A percentile compares a stretch with the other conserved stretches of the same genome.
phyloP scores from a whole-genome alignment of 768 basidiomycete genomes.

The Grammothele lineata region DNA sequence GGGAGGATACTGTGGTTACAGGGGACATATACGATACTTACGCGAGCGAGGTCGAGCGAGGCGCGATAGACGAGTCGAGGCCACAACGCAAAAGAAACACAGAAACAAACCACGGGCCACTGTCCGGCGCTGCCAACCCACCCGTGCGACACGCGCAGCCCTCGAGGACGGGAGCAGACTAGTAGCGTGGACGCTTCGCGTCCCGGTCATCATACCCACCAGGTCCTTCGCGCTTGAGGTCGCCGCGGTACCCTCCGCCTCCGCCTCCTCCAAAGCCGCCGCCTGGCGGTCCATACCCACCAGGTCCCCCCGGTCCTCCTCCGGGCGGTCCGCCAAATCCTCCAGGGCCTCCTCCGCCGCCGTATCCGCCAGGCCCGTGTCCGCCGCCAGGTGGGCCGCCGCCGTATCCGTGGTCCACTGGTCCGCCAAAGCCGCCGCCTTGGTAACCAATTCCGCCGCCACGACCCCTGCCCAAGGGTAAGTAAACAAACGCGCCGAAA shows the following conservation, averaged over 20 bases:
- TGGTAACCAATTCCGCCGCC: slow-evolving; percentile 73
- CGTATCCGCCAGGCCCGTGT: slow-evolving; percentile 28
- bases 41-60: slow-evolving; percentile 7
- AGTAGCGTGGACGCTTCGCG: slow-evolving; percentile 77
- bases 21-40: slow-evolving; percentile 17
- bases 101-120: slow-evolving; percentile 12
- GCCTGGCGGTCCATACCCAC: slow-evolving; percentile 43
- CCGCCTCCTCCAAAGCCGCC: slow-evolving; percentile 40
- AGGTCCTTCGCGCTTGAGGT: slow-evolving; percentile 73
- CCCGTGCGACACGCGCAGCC: no score
- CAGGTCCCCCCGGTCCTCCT: slow-evolving; percentile 36
- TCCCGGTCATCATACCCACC: slow-evolving; percentile 83
- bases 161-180: no score
- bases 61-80: neutral
- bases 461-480: slow-evolving; percentile 42
- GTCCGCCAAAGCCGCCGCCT: slow-evolving; percentile 45
- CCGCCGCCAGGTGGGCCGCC: slow-evolving; percentile 31
- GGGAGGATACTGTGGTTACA: slow-evolving; percentile 2
- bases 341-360: slow-evolving; percentile 28
- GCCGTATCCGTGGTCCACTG: slow-evolving; percentile 32
- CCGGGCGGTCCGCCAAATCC: slow-evolving; percentile 33
- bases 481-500: neutral
- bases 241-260: slow-evolving; percentile 58
- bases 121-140: no score
- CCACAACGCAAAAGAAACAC: neutral